Evolutionary conservation across 805 yeast genomes (phyloP).

Genomic region (Barnettozyma wickerhamii): DNA sequence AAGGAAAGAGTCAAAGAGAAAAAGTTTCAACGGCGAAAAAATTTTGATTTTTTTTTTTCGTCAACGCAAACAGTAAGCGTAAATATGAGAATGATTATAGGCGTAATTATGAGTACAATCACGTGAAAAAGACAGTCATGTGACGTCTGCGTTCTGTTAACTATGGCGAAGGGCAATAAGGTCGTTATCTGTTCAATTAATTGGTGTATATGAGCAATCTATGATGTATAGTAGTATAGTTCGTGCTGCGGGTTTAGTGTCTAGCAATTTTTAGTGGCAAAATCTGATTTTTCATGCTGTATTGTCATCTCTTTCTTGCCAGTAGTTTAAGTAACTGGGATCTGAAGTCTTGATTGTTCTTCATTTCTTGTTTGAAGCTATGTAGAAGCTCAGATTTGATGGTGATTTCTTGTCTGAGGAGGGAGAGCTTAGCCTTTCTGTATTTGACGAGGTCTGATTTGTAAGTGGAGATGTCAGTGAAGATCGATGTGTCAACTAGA

Average conservation of each 20-base stretch:
- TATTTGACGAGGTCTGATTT: not conserved
- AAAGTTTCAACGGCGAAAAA: no score
- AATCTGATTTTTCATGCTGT: not conserved
- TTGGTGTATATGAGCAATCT: no score
- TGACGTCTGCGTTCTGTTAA: not conserved
- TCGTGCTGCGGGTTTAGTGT: no score
- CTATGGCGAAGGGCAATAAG: not conserved
- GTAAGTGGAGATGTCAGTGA: not conserved
- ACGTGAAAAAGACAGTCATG: constrained; percentile 1
- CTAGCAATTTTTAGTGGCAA: not conserved
- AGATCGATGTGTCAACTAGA: not conserved
- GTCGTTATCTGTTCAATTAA: not conserved
- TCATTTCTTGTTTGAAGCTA: not conserved
- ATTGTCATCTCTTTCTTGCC: not conserved
- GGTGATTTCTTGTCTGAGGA: constrained; percentile 10
- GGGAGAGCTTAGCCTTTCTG: not conserved
- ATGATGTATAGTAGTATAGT: no score
- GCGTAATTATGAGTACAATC: not conserved
- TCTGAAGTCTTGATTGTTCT: not conserved
- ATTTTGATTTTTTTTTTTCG: constrained; percentile 7
- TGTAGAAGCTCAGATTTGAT: constrained; percentile 9
- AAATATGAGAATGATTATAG: no score
- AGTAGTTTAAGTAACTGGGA: not conserved
- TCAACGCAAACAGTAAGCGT: not conserved
- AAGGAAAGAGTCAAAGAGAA: constrained; percentile 3